These are phyloP conservation scores for Fraxinus cuspidata DNA, from an alignment of 257 asterid species.

Conservation along the genomic window DNA sequence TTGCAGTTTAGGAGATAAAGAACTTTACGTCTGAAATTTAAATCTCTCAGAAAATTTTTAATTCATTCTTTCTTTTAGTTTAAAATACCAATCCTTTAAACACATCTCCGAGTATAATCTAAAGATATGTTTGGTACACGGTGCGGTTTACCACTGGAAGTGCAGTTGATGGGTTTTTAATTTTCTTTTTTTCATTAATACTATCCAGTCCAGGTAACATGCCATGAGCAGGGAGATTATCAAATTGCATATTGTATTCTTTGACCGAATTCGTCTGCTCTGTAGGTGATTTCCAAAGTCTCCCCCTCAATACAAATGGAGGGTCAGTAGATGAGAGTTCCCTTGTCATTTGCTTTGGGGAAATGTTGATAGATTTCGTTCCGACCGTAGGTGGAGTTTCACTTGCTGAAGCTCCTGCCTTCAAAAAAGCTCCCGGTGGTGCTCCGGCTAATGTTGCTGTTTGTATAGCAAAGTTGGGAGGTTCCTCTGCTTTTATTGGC, in stretches of 20 bases:
- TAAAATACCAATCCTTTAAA: slow-evolving; percentile 1
- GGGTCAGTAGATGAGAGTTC: slow-evolving; percentile 34
- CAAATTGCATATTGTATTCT: slow-evolving; percentile 14
- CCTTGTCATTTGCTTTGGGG: slow-evolving; percentile 86
- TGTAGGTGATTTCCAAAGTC: slow-evolving; percentile 52
- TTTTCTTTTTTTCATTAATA: background rate
- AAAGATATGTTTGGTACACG: background rate
- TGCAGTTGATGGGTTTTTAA: background rate
- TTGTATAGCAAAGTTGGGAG: slow-evolving; percentile 77
- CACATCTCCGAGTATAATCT: background rate
- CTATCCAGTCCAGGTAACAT: background rate
- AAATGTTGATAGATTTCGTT: slow-evolving; percentile 91
- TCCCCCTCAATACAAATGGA: slow-evolving; percentile 47
- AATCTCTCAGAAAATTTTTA: background rate
- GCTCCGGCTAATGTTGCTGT: slow-evolving; percentile 97
- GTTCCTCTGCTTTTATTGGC: slow-evolving; percentile 88
- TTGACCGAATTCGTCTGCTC: slow-evolving; percentile 22
- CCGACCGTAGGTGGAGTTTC: slow-evolving; percentile 86
- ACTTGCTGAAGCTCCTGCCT: slow-evolving; percentile 90
- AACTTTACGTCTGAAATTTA: background rate
- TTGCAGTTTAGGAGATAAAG: background rate
- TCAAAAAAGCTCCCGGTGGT: slow-evolving; percentile 86
- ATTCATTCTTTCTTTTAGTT: background rate
- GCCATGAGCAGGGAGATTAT: background rate
- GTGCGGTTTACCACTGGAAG: slow-evolving; percentile 5